phyloP scores from a whole-genome alignment of 2,329 filamentous ascomycete genomes.

The Scedosporium aurantiacum region DNA sequence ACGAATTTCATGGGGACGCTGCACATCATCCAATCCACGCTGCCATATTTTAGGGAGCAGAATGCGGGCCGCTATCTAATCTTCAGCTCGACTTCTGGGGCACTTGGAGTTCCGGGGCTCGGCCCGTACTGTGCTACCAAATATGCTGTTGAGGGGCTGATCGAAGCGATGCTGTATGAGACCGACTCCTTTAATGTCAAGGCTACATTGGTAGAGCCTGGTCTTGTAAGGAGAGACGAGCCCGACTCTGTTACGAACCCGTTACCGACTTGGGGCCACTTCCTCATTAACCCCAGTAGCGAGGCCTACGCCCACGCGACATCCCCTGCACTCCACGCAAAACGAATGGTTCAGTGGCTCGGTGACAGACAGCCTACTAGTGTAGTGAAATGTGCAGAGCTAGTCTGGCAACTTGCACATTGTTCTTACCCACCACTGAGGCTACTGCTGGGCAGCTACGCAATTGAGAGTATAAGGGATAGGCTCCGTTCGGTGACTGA shows the following conservation, averaged over 20 bases:
- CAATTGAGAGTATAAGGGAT: conserved; percentile 91
- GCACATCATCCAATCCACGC: conserved; percentile 79
- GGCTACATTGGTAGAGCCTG: conserved; percentile 84
- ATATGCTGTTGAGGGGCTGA: conserved; percentile 89
- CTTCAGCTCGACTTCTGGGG: conserved; percentile 85
- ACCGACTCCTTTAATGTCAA: conserved; percentile 86
- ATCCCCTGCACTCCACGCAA: conserved; percentile 77
- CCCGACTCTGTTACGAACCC: conserved; percentile 43
- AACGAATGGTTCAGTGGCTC: conserved; percentile 88
- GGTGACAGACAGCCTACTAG: conserved; percentile 87
- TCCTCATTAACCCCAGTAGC: conserved; percentile 76
- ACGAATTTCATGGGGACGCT: conserved; percentile 95
- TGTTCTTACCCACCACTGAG: conserved; percentile 87
- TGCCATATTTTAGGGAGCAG: conserved; percentile 77
- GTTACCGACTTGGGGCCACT: conserved; percentile 80
- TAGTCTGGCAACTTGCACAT: conserved; percentile 90
- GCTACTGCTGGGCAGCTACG: conserved; percentile 81
- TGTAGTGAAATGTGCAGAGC: conserved; percentile 81
- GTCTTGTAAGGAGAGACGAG: conserved; percentile 79
- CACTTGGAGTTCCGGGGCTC: conserved; percentile 83
- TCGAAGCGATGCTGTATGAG: conserved; percentile 95
- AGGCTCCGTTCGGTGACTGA: conserved; percentile 82
- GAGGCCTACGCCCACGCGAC: conserved; percentile 69
- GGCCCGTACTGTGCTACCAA: conserved; percentile 96
- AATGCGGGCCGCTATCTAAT: conserved; percentile 76